Conservation (phyloP, 768 basidiomycete species). For the Lentinula raphanica region DNA sequence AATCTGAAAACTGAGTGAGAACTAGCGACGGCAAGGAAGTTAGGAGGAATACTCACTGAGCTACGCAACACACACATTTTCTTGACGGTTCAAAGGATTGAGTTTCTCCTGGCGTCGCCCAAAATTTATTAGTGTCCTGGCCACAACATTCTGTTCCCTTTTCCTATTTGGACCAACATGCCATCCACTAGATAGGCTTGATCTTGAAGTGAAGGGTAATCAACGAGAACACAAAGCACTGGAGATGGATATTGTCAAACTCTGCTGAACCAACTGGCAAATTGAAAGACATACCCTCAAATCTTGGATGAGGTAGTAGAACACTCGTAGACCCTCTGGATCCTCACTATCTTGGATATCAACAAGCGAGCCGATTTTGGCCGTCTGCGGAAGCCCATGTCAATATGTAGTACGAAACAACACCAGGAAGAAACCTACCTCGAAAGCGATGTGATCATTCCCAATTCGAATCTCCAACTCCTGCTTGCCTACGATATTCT, state of each 20-base stretch:
- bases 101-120: neutral
- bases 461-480: conserved; percentile 94
- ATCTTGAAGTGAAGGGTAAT: conserved; percentile 99
- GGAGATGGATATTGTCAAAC: conserved; percentile 1
- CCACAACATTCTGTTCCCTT: no score
- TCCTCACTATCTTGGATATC: conserved; percentile 97
- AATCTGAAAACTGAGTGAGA: no score
- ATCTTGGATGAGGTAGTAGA: conserved; percentile 98
- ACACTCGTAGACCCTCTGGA: conserved; percentile 94
- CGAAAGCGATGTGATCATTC: conserved; percentile 94
- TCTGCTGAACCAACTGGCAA: neutral
- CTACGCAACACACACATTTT: neutral
- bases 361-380: conserved; percentile 94
- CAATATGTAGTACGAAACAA: neutral
- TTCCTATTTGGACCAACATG: neutral
- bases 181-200: conserved; percentile 84
- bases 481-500: conserved; percentile 98
- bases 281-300: conserved; percentile 66
- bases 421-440: conserved; percentile 47
- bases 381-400: conserved; percentile 56
- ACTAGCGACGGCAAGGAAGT: no score
- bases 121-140: neutral
- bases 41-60: neutral
- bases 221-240: conserved; percentile 98
- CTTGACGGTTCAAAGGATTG: neutral